Base-by-base conservation (phyloP, 75 land plant genomes). In the Cunninghamia lanceolata region DNA sequence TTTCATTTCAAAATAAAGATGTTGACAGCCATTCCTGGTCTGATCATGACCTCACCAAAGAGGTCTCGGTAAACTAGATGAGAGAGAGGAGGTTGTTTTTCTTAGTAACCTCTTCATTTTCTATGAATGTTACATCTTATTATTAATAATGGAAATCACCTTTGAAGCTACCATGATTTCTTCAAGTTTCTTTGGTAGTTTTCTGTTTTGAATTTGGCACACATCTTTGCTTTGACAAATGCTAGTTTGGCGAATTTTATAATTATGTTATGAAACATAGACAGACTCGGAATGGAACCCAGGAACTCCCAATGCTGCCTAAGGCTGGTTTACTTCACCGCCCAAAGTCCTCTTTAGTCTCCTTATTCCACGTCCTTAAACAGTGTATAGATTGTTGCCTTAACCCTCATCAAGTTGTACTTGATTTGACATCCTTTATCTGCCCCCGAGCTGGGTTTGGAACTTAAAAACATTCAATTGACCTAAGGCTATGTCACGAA, bases 101-200 rank as follows among this genome's bases (percentile, higher is more conserved):
- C 50, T 45, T 42, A 10, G 32, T 45, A 80, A 80, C 82, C 82
- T 45, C 82, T 43, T 80, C 80, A 77, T 77, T 77, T 80, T 80
- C 16, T 73, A 34, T 73, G 36, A 36, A 38, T 34, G 30, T 70
- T 32, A 14, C 38, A 73, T 25, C 16, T 30, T 68, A 30, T 73
- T 73, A 73, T 38, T 34, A 34, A 32, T 73, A 32, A 34, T 34
- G 14, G 75, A 73, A 32, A 13, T 73, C 9, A 14, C 15, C 36
- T 73, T 32, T 73, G 28, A 73, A 70, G 35, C 19, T 56, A 30
- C 10, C 28, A 30, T n/a, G 0, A n/a, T 28, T 70, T 70, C 74
- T 70, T 43, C 11, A 9, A 73, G 75, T 73, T 73, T 11, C 14
- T 32, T 32, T 14, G 75, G 34, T 7, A 34, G 36, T 73, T 73